Evolutionary conservation across 306 rosid species (phyloP), one percentile per base, ranked within the genome.

Genomic region (Abrus precatorius): DNA sequence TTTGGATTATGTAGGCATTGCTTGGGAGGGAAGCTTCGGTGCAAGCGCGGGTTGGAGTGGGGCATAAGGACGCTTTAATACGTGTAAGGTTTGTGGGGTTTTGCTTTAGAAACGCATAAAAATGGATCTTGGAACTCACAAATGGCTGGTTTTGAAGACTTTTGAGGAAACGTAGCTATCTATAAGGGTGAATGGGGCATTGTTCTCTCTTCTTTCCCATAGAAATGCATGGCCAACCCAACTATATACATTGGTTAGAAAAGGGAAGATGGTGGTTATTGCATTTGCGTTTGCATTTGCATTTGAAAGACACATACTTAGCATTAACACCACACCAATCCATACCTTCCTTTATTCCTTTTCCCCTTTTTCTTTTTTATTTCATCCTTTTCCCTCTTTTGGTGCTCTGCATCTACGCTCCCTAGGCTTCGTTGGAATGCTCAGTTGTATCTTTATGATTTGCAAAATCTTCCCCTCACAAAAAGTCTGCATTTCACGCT

Each of bases 1-100:
- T 40, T 65, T 38, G 50, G 71, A 65, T 6, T 29, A 28, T 27
- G 27, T 8, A n/a, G 60, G 32, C 52, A 55, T 84, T 79, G 68
- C 84, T 84, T 84, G 67, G 73, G 67, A 79, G 68, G 68, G 80
- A 84, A 84, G 87, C 73, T 79, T 79, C 47, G 53, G 52, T 49
- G 67, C 36, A 61, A 33, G 2, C 48, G n/a, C 48, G n/a, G 53
- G 48, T 13, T 54, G 50, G n/a, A n/a, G 0, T 69, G 64, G 53
- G 47, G 47, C 67, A 63, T 32, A 68, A 3, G 54, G 14, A 2
- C 1, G 28, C 72, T 78, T 73, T 78, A 1, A 79, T 84, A 84
- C 84, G 84, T 79, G 84, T 72, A 67, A 59, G 67, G 72, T 57
- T 4, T 49, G 68, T 67, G 12, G 12, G 54, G 32, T 52, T 27